Base-by-base conservation (phyloP, 352 stramenopile genomes). In the Globisporangium sylvaticum region DNA sequence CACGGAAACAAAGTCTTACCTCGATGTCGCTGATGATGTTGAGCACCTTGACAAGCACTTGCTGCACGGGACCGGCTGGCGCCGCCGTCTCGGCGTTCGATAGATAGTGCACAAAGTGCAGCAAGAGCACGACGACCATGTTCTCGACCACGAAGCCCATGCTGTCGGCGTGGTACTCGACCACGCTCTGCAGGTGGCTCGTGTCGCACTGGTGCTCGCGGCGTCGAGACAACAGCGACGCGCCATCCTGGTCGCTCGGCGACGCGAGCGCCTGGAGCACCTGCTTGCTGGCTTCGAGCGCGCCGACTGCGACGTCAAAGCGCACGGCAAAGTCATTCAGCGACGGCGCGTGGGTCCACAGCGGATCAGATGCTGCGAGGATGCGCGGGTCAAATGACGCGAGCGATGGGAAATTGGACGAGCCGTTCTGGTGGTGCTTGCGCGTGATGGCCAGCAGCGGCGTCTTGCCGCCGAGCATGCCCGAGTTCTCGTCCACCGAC, bases 81-180 rank as follows among this genome's bases (percentile, higher is more conserved):
- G 24, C 65, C 64, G 73, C 70, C 2, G 14, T 62, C 50, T 86
- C 77, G 27, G 73, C 37, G 44, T 80, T 70, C 22, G 60, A 62
- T 44, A 86, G 39, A 68, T 87, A 92, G 73, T 93, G 87, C 25
- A 73, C 66, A 32, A 92, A 87, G 69, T 95, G 87, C 27, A 88
- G 74, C 56, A 88, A 53, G 53, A 93, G 73, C 61, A 92, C 74
- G 22, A 90, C 78, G 18, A 84, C 72, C 77, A 90, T 87, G 73
- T 92, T 92, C 76, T 95, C 84, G 20, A 89, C 75, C 46, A 91
- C 69, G 54, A 95, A 95, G 14, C 74, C 67, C 69, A 92, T 66
- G 60, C 83, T 93, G 61, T 95, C 87, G 20, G 67, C 66, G 70
- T 95, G 80, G 64, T 93, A 91, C 67, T 91, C 84, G n/a, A 89